phyloP scores from a whole-genome alignment of 2,329 filamentous ascomycete species.

The Aspergillus fumigatus region DNA sequence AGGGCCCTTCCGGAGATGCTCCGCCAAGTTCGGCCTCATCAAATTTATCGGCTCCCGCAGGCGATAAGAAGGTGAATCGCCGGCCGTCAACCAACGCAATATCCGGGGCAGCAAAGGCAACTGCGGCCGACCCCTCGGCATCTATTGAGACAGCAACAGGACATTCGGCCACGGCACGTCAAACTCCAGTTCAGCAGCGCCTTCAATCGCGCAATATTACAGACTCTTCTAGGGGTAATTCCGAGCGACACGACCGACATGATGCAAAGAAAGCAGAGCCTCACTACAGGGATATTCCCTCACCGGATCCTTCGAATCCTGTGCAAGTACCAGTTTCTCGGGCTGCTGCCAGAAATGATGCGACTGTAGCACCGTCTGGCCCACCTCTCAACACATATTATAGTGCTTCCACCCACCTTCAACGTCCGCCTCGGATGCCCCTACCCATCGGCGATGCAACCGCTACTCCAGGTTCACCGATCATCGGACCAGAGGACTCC shows the following conservation, averaged over 20 bases:
- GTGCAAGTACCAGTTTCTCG: constrained; percentile 36
- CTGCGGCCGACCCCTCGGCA: constrained; percentile 41
- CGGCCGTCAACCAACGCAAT: constrained; percentile 40
- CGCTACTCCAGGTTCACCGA: constrained; percentile 84
- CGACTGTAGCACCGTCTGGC: constrained; percentile 37
- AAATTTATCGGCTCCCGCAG: constrained; percentile 18
- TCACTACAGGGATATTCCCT: constrained; percentile 21
- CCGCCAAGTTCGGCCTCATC: constrained; percentile 23
- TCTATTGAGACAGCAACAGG: constrained; percentile 41
- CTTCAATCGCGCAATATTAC: constrained; percentile 36
- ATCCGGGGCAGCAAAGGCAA: constrained; percentile 33
- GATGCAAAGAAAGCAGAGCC: constrained; percentile 21
- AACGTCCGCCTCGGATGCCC: constrained; percentile 76
- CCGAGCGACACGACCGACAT: constrained; percentile 20
- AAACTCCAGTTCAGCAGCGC: constrained; percentile 37
- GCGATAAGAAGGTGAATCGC: constrained; percentile 38
- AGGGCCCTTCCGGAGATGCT: constrained; percentile 33
- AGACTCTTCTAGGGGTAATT: constrained; percentile 25
- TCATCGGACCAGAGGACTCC: constrained; percentile 66
- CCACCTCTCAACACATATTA: constrained; percentile 47
- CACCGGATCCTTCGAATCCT: constrained; percentile 34
- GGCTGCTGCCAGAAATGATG: constrained; percentile 25
- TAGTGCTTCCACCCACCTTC: constrained; percentile 37
- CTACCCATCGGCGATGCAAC: constrained; percentile 91
- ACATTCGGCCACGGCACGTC: constrained; percentile 32